A percentile compares a stretch with the other conserved stretches of the same genome.
phyloP scores from a whole-genome alignment of 371 early-diverging fungal genomes.

The Rhizopus sp. region DNA sequence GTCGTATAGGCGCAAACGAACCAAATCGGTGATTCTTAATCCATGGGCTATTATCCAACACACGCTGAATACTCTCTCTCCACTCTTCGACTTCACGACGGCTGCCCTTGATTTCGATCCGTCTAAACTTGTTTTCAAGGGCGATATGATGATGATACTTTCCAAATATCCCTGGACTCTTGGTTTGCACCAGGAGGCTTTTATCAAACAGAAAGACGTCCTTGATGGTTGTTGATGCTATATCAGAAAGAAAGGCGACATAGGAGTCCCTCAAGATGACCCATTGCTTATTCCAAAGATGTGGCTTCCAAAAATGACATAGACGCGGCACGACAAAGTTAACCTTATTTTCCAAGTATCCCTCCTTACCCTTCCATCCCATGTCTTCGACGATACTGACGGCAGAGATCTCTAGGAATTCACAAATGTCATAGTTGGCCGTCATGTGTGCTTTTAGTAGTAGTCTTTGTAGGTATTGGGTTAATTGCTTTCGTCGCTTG shows the following conservation, averaged over 20 bases:
- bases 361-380: constrained; percentile 90
- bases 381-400: constrained; percentile 73
- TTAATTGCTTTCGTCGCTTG: constrained; percentile 65
- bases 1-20: constrained; percentile 81
- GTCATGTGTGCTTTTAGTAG: constrained; percentile 59
- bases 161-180: constrained; percentile 35
- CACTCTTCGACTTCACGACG: constrained; percentile 68
- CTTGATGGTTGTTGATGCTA: constrained; percentile 54
- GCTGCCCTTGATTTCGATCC: constrained; percentile 70
- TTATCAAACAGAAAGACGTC: constrained; percentile 47
- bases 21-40: constrained; percentile 70
- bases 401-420: constrained; percentile 79
- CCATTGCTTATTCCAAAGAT: constrained; percentile 71
- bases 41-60: constrained; percentile 70
- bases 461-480: constrained; percentile 61
- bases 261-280: constrained; percentile 60
- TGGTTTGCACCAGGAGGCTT: constrained; percentile 24
- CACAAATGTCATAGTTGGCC: constrained; percentile 72
- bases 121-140: constrained; percentile 58
- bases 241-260: constrained; percentile 55
- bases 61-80: constrained; percentile 58
- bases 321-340: constrained; percentile 45
- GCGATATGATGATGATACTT: constrained; percentile 55
- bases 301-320: constrained; percentile 36
- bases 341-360: constrained; percentile 64